Base-by-base conservation (phyloP, 345 rosid species). In the Turnera subulata region DNA sequence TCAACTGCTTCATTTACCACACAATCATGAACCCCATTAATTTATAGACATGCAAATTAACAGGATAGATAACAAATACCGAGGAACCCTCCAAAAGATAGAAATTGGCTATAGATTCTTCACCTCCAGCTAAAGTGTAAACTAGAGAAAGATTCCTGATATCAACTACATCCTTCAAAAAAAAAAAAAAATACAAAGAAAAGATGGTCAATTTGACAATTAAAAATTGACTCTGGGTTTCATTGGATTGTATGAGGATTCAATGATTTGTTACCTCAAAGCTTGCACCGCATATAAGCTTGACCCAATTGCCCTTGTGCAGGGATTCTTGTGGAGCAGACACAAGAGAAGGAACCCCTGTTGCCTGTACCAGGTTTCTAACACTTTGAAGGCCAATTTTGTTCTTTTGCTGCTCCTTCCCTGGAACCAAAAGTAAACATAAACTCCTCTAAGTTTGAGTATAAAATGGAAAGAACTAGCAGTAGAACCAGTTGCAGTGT, bases 231-330 rank as follows among this genome's bases (percentile, higher is more conserved):
- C 16, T 6, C 11, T 11, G 43, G 38, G 8, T 35, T 13, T n/a
- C n/a, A n/a, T n/a, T n/a, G n/a, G n/a, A n/a, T n/a, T n/a, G n/a
- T n/a, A n/a, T n/a, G n/a, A n/a, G n/a, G n/a, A n/a, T n/a, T n/a
- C n/a, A n/a, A n/a, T n/a, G n/a, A n/a, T n/a, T n/a, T n/a, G 6
- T 6, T 53, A 78, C 85, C 89, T 83, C 85, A 38, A 83, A 83
- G 68, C 89, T 80, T 6, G 85, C 85, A 46, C 85, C 85, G 44
- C 85, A 80, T 25, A 83, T 83, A 61, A 83, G 84, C 82, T 83
- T 80, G 62, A 80, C 85, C 89, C 82, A 83, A 76, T 70, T 80
- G 14, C 89, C 84, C 39, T 61, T 67, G 45, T 55, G 68, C 58
- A 83, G 83, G 29, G 84, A 80, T 58, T 74, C 66, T 12, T 54